phyloP scores from a whole-genome alignment of 352 stramenopile species.

The Saprolegnia diclina region DNA sequence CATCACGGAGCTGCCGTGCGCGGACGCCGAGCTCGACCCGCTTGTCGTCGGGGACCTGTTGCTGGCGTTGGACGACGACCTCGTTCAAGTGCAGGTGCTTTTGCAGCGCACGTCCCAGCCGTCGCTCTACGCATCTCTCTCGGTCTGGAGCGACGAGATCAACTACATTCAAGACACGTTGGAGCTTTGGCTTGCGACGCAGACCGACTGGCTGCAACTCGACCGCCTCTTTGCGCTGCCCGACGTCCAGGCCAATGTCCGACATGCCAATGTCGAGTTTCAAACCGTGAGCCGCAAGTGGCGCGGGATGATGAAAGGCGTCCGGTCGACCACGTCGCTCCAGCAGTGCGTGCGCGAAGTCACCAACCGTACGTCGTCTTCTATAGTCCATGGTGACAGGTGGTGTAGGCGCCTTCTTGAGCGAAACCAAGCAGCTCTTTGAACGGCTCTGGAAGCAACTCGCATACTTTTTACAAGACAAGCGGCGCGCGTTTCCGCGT shows the following conservation, averaged over 20 bases:
- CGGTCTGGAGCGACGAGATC: constrained; percentile 52
- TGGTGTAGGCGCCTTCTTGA: constrained; percentile 35
- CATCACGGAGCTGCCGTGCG: constrained; percentile 12
- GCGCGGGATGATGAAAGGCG: constrained; percentile 57
- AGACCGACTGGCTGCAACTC: constrained; percentile 48
- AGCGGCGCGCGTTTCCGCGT: constrained; percentile 48
- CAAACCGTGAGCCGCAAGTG: constrained; percentile 61
- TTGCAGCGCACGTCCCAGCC: constrained; percentile 25
- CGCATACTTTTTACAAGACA: constrained; percentile 48
- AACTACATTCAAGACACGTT: constrained; percentile 54
- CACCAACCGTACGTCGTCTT: constrained; percentile 34
- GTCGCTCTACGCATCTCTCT: constrained; percentile 14
- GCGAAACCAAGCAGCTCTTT: constrained; percentile 36
- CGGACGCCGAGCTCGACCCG: constrained; percentile 8
- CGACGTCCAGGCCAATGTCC: constrained; percentile 54
- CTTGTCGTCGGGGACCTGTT: constrained; percentile 15
- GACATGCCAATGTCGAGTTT: constrained; percentile 51
- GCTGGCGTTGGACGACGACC: constrained; percentile 19
- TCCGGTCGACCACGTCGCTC: constrained; percentile 43
- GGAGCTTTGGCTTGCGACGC: constrained; percentile 47
- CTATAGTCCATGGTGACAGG: background rate
- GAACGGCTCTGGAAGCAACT: constrained; percentile 57
- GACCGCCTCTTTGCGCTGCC: constrained; percentile 40
- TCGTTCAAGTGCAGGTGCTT: constrained; percentile 18
- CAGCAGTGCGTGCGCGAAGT: constrained; percentile 53